Evolutionary conservation across 2,329 filamentous ascomycete genomes (phyloP).

Genomic region (Thielaviopsis populi): DNA sequence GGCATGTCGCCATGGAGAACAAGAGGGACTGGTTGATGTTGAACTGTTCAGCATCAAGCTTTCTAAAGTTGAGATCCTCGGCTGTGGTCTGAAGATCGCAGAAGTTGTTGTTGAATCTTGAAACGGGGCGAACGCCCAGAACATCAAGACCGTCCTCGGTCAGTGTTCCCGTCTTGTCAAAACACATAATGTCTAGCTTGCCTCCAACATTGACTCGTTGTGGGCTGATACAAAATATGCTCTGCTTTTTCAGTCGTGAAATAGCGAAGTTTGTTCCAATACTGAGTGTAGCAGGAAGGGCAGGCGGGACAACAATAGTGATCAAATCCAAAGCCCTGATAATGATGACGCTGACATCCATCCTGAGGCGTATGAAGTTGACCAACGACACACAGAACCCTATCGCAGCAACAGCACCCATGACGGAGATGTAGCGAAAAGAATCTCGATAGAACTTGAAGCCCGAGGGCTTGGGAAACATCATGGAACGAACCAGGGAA

Average conservation of each 20-base stretch:
- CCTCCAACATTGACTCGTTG: constrained; percentile 94
- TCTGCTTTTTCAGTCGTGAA: constrained; percentile 66
- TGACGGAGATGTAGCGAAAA: constrained; percentile 94
- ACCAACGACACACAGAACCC: constrained; percentile 84
- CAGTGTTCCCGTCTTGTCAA: constrained; percentile 96
- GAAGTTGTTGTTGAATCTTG: constrained; percentile 6
- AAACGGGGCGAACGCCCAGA: constrained; percentile 66
- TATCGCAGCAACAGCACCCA: constrained; percentile 70
- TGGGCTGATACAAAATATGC: constrained; percentile 95
- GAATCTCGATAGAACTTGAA: constrained; percentile 99
- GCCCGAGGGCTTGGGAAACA: constrained; percentile 93
- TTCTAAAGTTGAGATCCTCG: constrained; percentile 31
- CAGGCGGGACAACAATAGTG: constrained; percentile 92
- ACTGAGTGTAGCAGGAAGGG: constrained; percentile 81
- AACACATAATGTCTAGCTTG: constrained; percentile 91
- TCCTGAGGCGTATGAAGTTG: constrained; percentile 74
- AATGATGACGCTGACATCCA: constrained; percentile 82
- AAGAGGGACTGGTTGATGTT: constrained; percentile 28
- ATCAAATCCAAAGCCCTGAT: constrained; percentile 87
- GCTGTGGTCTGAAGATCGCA: constrained; percentile 10
- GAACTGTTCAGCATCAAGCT: constrained; percentile 35
- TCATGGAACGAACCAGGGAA: constrained; percentile 87
- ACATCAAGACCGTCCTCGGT: constrained; percentile 95
- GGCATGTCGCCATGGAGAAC: constrained; percentile 94
- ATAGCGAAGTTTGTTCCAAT: constrained; percentile 96